Percentiles rank a stretch among this genome's conserved stretches.
Conservation (phyloP, 2,329 filamentous ascomycete species). For the Lachnellula suecica region DNA sequence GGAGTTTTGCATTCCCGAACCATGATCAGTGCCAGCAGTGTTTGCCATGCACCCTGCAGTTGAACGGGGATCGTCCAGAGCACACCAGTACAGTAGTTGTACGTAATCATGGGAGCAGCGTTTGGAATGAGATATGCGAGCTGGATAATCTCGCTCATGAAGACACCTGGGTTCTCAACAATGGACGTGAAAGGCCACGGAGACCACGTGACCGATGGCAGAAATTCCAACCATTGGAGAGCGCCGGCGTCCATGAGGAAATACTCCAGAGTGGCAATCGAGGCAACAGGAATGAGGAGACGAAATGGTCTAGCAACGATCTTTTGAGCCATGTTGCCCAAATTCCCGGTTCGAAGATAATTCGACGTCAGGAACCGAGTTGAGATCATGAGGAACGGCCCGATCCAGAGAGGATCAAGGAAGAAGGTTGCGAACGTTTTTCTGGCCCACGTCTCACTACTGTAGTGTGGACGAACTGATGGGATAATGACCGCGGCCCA, state of each 20-base stretch:
- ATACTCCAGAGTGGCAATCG: constrained; percentile 44
- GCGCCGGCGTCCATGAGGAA: constrained; percentile 45
- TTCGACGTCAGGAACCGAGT: constrained; percentile 43
- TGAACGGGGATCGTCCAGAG: constrained; percentile 50
- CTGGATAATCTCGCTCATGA: constrained; percentile 43
- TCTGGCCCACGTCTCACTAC: constrained; percentile 40
- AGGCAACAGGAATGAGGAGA: constrained; percentile 44
- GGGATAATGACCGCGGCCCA: constrained; percentile 39
- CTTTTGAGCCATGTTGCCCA: constrained; percentile 43
- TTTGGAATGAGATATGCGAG: constrained; percentile 47
- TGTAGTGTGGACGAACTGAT: constrained; percentile 36
- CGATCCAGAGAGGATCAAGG: constrained; percentile 46
- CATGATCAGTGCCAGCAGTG: constrained; percentile 41
- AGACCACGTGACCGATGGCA: constrained; percentile 46
- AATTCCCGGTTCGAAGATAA: constrained; percentile 42
- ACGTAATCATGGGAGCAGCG: constrained; percentile 44
- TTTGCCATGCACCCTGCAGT: constrained; percentile 46
- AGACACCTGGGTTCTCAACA: constrained; percentile 41
- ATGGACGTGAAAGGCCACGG: constrained; percentile 45
- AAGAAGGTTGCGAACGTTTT: constrained; percentile 43
- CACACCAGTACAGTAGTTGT: constrained; percentile 48
- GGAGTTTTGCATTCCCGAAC: constrained; percentile 44
- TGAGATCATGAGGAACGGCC: constrained; percentile 48
- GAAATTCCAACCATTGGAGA: constrained; percentile 41
- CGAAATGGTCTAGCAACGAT: constrained; percentile 43